Evolutionary conservation across 208 protist genomes (phyloP), one percentile per base, ranked within the genome.

Genomic region (Leishmania tarentolae): DNA sequence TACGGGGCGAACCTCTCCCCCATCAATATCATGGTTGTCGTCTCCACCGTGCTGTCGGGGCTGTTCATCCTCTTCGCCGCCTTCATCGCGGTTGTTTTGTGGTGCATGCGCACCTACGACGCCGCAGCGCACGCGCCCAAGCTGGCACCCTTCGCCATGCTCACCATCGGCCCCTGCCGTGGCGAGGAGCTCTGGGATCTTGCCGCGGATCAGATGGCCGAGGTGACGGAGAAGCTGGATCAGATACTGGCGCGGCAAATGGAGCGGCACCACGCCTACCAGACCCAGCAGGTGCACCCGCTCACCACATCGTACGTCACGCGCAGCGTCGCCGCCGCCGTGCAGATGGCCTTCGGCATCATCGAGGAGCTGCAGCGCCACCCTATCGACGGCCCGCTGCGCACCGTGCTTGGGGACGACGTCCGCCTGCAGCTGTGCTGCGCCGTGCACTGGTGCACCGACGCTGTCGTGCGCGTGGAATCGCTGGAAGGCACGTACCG

Each of bases 361-460:
- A 80, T 97, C 35, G 89, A 92, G 74, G 86, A 92, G 76, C 76
- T 94, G 31, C 88, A 93, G 21, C 76, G 46, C 31, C 24, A 83
- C 5, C 84, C 80, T n/a, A 84, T 95, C 65, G 94, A 97, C 81
- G 87, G 79, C 2, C 78, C 87, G 47, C 85, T 97, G 76, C 86
- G 73, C 57, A 76, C 74, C n/a, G 59, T 92, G 52, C 84, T 95
- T 42, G 91, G 91, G 40, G 88, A 92, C 15, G 89, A 93, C 52
- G 91, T 88, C 56, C n/a, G 75, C 63, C 77, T 95, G 37, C 66
- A 88, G 75, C 31, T 97, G 70, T 82, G 85, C 31, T 94, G 87
- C 75, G 87, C 92, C 46, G 86, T 95, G 50, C 90, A 97, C 87
- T 97, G 92, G 91, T 97, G 93, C 78, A 90, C 76, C 42, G 87